Evolutionary conservation across 2,329 filamentous ascomycete genomes (phyloP).

Genomic region (Talaromyces sp.): DNA sequence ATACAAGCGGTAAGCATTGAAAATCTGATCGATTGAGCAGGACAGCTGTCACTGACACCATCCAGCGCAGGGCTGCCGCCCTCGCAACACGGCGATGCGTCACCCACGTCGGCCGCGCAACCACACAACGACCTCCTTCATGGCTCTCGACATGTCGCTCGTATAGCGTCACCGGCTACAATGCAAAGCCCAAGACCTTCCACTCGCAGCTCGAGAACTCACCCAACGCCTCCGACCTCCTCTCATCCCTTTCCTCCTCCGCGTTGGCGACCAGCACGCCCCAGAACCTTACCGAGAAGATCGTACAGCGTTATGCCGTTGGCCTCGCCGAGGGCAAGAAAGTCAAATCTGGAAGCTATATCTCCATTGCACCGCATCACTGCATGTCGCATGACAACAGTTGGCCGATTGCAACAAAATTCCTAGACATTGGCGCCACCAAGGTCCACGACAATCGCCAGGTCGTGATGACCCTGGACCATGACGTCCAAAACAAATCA

Average conservation of each 20-base stretch:
- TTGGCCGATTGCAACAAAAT: slow-evolving; percentile 70
- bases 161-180: neutral
- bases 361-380: slow-evolving; percentile 64
- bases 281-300: slow-evolving; percentile 89
- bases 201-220: neutral
- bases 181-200: neutral
- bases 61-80: neutral
- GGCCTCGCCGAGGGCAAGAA: slow-evolving; percentile 69
- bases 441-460: slow-evolving; percentile 67
- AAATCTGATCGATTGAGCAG: neutral
- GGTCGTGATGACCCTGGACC: slow-evolving; percentile 78
- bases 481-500: slow-evolving; percentile 80
- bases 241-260: slow-evolving; percentile 55
- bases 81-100: neutral
- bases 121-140: neutral
- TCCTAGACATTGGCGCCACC: slow-evolving; percentile 75
- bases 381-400: slow-evolving; percentile 88
- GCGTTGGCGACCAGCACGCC: slow-evolving; percentile 49
- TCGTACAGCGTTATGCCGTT: slow-evolving; percentile 76
- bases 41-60: neutral
- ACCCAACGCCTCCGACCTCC: neutral
- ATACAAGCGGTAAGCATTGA: neutral
- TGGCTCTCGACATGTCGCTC: neutral
- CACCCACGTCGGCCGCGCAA: neutral
- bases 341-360: slow-evolving; percentile 76